Conservation (phyloP, 2,329 filamentous ascomycete genomes). For the Penicillium sp. region DNA sequence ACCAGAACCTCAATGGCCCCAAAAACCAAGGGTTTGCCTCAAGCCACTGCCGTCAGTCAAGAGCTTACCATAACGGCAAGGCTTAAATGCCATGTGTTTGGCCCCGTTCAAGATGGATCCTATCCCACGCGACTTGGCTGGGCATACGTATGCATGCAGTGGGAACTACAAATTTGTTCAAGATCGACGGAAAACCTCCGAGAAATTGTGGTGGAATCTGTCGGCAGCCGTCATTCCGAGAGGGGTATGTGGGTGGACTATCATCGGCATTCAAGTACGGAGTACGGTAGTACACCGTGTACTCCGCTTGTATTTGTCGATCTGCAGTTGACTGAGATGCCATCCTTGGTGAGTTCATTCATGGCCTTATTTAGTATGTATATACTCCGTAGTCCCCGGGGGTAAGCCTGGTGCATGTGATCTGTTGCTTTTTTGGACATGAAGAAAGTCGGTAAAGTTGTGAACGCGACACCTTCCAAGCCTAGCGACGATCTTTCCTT, state of each 20-base stretch:
- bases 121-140: background rate
- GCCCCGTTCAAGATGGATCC: background rate
- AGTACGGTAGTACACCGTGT: background rate
- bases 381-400: too few relatives aligned
- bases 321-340: too few relatives aligned
- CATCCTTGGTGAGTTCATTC: too few relatives aligned
- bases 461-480: too few relatives aligned
- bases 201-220: background rate
- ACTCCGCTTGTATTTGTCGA: background rate
- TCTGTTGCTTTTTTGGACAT: too few relatives aligned
- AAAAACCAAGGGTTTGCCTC: background rate
- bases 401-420: too few relatives aligned
- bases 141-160: background rate
- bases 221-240: background rate
- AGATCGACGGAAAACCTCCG: background rate
- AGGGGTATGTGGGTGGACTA: background rate
- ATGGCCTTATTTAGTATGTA: too few relatives aligned
- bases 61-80: background rate
- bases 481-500: too few relatives aligned
- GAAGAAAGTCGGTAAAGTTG: too few relatives aligned
- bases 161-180: background rate
- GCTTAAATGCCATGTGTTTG: background rate
- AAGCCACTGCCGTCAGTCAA: background rate
- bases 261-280: background rate
- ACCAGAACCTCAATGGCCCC: background rate